phyloP scores from a whole-genome alignment of 164 flowering plant genomes.

The Chimonanthus salicifolius region DNA sequence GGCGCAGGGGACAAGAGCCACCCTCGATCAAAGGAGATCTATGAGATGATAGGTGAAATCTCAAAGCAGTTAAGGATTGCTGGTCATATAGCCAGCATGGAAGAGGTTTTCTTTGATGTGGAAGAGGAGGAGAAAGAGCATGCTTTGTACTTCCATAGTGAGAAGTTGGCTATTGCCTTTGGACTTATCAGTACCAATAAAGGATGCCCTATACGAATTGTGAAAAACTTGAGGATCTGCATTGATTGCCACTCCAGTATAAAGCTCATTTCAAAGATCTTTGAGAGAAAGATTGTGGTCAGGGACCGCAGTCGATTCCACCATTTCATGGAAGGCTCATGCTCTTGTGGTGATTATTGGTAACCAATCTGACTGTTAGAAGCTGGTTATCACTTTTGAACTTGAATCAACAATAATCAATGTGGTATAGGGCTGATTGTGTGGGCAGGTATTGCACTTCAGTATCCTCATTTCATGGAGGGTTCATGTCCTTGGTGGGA shows the following conservation, averaged over 20 bases:
- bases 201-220: slow-evolving; percentile 12
- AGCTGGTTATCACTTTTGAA: background rate
- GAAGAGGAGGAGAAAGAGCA: slow-evolving; percentile 35
- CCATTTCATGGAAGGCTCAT: slow-evolving; percentile 10
- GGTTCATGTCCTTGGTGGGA: no score
- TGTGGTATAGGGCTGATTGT: no score
- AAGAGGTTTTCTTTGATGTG: slow-evolving; percentile 31
- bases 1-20: slow-evolving; percentile 23
- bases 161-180: slow-evolving; percentile 20
- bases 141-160: slow-evolving; percentile 22
- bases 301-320: slow-evolving; percentile 12
- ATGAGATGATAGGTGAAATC: slow-evolving; percentile 23
- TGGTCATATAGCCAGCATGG: slow-evolving; percentile 22
- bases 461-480: no score
- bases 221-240: slow-evolving; percentile 24
- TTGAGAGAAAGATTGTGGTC: slow-evolving; percentile 9
- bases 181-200: slow-evolving; percentile 21
- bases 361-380: background rate
- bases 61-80: slow-evolving; percentile 19
- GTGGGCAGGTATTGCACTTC: no score
- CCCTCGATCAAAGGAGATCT: slow-evolving; percentile 22
- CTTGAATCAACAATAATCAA: background rate
- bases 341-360: slow-evolving; percentile 16
- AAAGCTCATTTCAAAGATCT: slow-evolving; percentile 21
- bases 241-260: slow-evolving; percentile 27